Evolutionary conservation across 2,329 filamentous ascomycete genomes (phyloP).

Genomic region (Cercospora canescens): DNA sequence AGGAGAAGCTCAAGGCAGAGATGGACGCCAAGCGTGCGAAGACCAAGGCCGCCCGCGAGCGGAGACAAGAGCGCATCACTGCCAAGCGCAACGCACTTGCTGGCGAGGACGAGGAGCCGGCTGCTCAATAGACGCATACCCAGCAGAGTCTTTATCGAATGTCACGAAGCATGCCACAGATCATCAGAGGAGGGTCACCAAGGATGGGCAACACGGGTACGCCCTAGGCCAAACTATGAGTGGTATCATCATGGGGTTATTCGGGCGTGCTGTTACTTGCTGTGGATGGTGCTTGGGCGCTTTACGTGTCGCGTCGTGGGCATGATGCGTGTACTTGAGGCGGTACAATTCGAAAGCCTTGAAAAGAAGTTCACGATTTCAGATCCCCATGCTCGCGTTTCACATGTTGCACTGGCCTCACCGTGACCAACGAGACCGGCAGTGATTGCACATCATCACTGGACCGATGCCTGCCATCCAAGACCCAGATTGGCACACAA

Average conservation of each 20-base stretch:
- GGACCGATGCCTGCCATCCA: background rate
- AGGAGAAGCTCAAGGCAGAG: slow-evolving; percentile 95
- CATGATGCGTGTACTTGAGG: slow-evolving; percentile 26
- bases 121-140: slow-evolving; percentile 24
- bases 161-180: slow-evolving; percentile 22
- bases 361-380: slow-evolving; percentile 18
- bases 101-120: slow-evolving; percentile 58
- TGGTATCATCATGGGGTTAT: slow-evolving; percentile 26
- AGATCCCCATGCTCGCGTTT: background rate
- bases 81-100: slow-evolving; percentile 88
- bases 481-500: background rate
- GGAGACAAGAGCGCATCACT: slow-evolving; percentile 87
- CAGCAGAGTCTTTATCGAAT: slow-evolving; percentile 17
- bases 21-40: slow-evolving; percentile 99
- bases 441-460: background rate
- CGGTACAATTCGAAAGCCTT: slow-evolving; percentile 25
- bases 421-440: no score
- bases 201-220: slow-evolving; percentile 26
- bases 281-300: slow-evolving; percentile 26
- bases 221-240: slow-evolving; percentile 27
- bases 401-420: background rate
- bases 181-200: slow-evolving; percentile 25
- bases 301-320: slow-evolving; percentile 20
- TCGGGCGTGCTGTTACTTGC: slow-evolving; percentile 29
- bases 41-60: slow-evolving; percentile 99